Percentiles rank a stretch among this genome's conserved stretches.
Evolutionary conservation across 352 stramenopile genomes (phyloP).

Genomic region (Pythium sp.): DNA sequence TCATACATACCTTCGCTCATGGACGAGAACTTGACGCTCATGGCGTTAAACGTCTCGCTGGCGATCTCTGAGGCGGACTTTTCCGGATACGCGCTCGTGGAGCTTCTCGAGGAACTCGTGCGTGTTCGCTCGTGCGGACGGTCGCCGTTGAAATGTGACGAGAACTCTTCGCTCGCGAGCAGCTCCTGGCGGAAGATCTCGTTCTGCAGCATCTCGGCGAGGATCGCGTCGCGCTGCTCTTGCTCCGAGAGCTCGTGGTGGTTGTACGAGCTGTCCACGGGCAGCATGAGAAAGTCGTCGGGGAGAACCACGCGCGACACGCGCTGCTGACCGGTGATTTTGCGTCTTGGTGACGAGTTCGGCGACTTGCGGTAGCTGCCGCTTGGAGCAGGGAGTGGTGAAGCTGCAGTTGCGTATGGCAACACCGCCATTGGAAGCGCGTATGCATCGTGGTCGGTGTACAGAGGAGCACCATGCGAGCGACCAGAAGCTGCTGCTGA

Average conservation of each 20-base stretch:
- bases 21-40: conserved; percentile 66
- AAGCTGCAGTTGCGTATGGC: conserved; percentile 8
- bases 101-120: conserved; percentile 13
- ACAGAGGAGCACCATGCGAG: background rate
- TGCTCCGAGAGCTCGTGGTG: conserved; percentile 46
- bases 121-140: conserved; percentile 10
- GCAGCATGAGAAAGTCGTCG: conserved; percentile 72
- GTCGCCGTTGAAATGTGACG: conserved; percentile 55
- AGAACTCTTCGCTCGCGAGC: conserved; percentile 67
- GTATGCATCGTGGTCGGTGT: background rate
- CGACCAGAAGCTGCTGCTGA: background rate
- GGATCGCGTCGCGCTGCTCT: conserved; percentile 61
- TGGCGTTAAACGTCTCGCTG: conserved; percentile 62
- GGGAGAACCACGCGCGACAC: conserved; percentile 39
- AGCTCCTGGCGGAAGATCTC: conserved; percentile 81
- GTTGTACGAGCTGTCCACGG: conserved; percentile 22
- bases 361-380: conserved; percentile 11
- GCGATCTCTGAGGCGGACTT: conserved; percentile 73
- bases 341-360: conserved; percentile 15
- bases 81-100: conserved; percentile 31
- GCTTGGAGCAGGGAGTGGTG: conserved; percentile 9
- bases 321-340: conserved; percentile 14
- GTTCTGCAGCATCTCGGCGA: conserved; percentile 82
- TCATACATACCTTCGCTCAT: conserved; percentile 66
- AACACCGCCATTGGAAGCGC: conserved; percentile 3